Base-by-base conservation (phyloP, 2,329 filamentous ascomycete species). In the Trichoderma cornu-damae region DNA sequence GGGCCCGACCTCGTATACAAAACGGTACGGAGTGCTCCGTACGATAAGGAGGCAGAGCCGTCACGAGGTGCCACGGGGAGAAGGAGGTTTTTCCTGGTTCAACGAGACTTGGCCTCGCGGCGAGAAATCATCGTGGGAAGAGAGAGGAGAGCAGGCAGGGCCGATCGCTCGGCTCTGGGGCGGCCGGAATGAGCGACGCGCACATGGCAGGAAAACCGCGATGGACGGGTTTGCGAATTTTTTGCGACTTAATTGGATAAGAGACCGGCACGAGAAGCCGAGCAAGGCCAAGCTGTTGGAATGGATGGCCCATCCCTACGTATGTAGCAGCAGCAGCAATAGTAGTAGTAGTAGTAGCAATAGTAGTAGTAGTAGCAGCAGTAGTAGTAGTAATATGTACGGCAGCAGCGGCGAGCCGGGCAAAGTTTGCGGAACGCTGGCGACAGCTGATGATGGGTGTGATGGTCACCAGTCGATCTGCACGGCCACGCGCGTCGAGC, bases 121-220 rank as follows among this genome's bases (percentile, higher is more conserved):
- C 40, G 40, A 46, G 42, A 26, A 37, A 16, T 32, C 12, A 42
- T 28, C n/a, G 32, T 55, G 42, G 50, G 22, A 38, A 54, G 35
- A 40, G 42, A 38, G 22, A 38, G 46, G 35, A 40, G 38, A 22
- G 20, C 35, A 28, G 34, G 22, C 30, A 35, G 30, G n/a, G 20
- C 40, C 40, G 20, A 34, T 14, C 34, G n/a, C 22, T 55, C 51
- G 51, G 51, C 51, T 47, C 14, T 55, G 30, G 3, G 5, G 32
- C 47, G n/a, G 51, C 51, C 51, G 42, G 51, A 44, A 46, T 47
- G 51, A 47, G 51, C 32, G 51, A 55, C 42, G 22, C 51, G 28
- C 35, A 40, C 50, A 18, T 35, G 50, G 50, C 38, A 18, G 38
- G 50, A 44, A 53, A 35, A 18, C 32, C 38, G 32, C 22, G 14